phyloP scores from a whole-genome alignment of 768 basidiomycete species.

The Rhizopogon sp. region DNA sequence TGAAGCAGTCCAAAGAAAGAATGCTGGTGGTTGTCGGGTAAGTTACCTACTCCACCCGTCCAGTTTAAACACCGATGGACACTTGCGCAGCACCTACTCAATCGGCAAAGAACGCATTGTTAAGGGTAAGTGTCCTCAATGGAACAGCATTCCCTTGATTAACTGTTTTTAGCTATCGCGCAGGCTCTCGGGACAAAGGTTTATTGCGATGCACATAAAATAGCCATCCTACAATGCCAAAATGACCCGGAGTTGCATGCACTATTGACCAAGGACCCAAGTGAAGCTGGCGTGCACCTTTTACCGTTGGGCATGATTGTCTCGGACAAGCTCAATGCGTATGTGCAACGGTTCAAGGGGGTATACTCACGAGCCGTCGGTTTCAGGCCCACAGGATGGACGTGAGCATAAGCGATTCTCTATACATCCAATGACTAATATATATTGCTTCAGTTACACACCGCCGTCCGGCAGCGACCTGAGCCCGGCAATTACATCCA shows the following conservation, averaged over 20 bases:
- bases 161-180: constrained; percentile 62
- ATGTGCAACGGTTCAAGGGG: constrained; percentile 70
- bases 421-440: not conserved
- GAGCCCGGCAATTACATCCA: constrained; percentile 56
- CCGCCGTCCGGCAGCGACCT: constrained; percentile 60
- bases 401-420: constrained; percentile 43
- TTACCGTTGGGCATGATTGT: constrained; percentile 74
- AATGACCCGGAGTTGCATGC: constrained; percentile 77
- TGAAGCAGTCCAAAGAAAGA: constrained; percentile 34
- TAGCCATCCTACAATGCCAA: constrained; percentile 78
- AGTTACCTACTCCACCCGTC: constrained; percentile 7
- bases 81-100: constrained; percentile 75
- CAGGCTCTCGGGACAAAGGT: constrained; percentile 75
- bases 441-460: constrained; percentile 44
- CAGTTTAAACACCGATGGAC: not conserved
- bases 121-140: constrained; percentile 54
- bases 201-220: constrained; percentile 85
- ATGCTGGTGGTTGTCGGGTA: constrained; percentile 73
- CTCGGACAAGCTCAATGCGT: constrained; percentile 71
- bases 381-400: constrained; percentile 96
- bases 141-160: not conserved
- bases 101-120: constrained; percentile 98
- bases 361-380: constrained; percentile 70
- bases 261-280: constrained; percentile 72
- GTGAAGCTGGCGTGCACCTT: constrained; percentile 77